A percentile compares a stretch with the other conserved stretches of the same genome.
These are phyloP conservation scores for Panicum virgatum DNA, from an alignment of 202 grass and related monocot species.

Conservation along the genomic window DNA sequence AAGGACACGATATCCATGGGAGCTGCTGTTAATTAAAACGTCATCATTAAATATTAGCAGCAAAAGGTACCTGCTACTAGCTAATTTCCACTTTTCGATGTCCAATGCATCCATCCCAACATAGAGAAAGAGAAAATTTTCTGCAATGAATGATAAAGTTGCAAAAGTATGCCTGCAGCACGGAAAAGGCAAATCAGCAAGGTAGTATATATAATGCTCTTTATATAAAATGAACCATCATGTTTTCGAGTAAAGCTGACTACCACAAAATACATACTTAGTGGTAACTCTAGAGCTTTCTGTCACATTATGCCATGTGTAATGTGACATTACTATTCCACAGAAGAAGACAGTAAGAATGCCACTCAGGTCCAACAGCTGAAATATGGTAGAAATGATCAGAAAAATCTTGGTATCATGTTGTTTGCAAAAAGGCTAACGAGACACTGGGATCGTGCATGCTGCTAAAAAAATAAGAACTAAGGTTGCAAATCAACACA, in stretches of 20 bases:
- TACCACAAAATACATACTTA: conserved; percentile 60
- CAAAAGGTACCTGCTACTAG: conserved; percentile 74
- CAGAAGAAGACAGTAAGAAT: conserved; percentile 97
- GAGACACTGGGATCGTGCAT: neutral
- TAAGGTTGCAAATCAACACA: neutral
- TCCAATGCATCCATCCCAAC: conserved; percentile 98
- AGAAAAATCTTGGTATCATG: conserved; percentile 29
- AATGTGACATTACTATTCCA: conserved; percentile 99
- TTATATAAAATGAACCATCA: conserved; percentile 11
- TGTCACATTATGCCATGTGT: conserved; percentile 99
- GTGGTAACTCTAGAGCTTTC: conserved; percentile 90
- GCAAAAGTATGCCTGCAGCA: conserved; percentile 89
- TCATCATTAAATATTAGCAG: conserved; percentile 23
- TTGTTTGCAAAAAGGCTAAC: conserved; percentile 11
- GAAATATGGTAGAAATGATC: conserved; percentile 49
- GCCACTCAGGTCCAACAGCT: conserved; percentile 91
- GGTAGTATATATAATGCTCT: neutral
- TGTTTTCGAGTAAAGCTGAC: conserved; percentile 17
- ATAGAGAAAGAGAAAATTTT: conserved; percentile 96
- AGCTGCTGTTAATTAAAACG: conserved; percentile 4
- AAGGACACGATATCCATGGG: conserved; percentile 17
- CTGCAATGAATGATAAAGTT: conserved; percentile 88
- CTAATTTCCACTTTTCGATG: conserved; percentile 95
- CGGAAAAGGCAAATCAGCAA: conserved; percentile 19
- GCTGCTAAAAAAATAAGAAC: conserved; percentile 1